Evolutionary conservation across 164 flowering plant species (phyloP).

Genomic region (Macadamia tetraphylla): DNA sequence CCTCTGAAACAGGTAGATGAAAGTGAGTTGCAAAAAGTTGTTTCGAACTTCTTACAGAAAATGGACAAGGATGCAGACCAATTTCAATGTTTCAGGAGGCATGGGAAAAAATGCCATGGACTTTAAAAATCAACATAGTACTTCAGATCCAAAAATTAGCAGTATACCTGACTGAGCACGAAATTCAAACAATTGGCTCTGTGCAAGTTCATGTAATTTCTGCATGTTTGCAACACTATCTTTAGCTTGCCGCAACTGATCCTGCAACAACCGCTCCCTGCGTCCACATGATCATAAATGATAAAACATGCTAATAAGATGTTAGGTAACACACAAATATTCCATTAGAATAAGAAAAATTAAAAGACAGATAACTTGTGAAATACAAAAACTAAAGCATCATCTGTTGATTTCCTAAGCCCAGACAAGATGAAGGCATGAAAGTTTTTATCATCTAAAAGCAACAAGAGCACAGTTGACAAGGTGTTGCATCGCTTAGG

Average conservation of each 20-base stretch:
- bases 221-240: conserved; percentile 94
- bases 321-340: background rate
- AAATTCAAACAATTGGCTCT: conserved; percentile 88
- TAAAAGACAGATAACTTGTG: background rate
- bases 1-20: conserved; percentile 48
- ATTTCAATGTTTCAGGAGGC: background rate
- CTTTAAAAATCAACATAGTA: background rate
- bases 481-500: no score
- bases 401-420: background rate
- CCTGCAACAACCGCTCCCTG: conserved; percentile 84
- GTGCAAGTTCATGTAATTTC: conserved; percentile 92
- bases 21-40: background rate
- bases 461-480: background rate
- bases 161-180: conserved; percentile 90
- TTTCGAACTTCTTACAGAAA: background rate
- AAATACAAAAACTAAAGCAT: background rate
- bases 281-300: conserved; percentile 10
- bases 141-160: background rate
- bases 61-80: background rate
- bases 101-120: background rate
- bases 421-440: background rate
- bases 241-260: conserved; percentile 86
- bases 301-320: conserved; percentile 1
- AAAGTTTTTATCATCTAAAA: background rate
- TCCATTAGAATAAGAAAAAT: background rate